These are phyloP conservation scores for Pseudocercospora vitis DNA, from an alignment of 2,329 filamentous ascomycete genomes.

Conservation along the genomic window DNA sequence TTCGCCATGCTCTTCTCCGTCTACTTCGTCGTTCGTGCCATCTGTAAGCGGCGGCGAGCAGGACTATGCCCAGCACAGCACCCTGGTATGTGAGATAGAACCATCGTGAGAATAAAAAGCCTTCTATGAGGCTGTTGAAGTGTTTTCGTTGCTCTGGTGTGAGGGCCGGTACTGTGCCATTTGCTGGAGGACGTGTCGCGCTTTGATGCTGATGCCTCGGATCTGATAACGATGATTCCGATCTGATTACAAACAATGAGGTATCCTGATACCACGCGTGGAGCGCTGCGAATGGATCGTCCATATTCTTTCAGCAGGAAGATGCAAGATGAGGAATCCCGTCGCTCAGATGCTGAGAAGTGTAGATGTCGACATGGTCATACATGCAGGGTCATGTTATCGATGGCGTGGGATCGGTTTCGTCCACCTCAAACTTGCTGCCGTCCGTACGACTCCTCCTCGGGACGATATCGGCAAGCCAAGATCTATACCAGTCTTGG, in stretches of 20 bases:
- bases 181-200: too few species aligned
- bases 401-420: neutral
- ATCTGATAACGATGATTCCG: conserved; percentile 1
- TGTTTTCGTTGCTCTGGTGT: conserved; percentile 9
- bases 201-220: neutral
- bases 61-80: conserved; percentile 40
- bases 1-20: conserved; percentile 13
- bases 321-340: neutral
- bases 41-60: conserved; percentile 39
- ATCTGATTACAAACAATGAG: neutral
- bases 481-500: neutral
- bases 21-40: conserved; percentile 15
- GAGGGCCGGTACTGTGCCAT: neutral
- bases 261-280: neutral
- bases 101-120: conserved; percentile 37
- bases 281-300: neutral
- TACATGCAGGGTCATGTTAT: neutral
- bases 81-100: conserved; percentile 45
- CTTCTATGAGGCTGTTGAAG: conserved; percentile 13
- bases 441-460: neutral
- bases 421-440: neutral
- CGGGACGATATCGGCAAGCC: conserved; percentile 2
- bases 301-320: neutral
- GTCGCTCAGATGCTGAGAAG: neutral
- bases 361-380: neutral